Evolutionary conservation across 1,139 yeast species (phyloP), one percentile per base, ranked within the genome.

Genomic region (Yamadazyma trypodendri): DNA sequence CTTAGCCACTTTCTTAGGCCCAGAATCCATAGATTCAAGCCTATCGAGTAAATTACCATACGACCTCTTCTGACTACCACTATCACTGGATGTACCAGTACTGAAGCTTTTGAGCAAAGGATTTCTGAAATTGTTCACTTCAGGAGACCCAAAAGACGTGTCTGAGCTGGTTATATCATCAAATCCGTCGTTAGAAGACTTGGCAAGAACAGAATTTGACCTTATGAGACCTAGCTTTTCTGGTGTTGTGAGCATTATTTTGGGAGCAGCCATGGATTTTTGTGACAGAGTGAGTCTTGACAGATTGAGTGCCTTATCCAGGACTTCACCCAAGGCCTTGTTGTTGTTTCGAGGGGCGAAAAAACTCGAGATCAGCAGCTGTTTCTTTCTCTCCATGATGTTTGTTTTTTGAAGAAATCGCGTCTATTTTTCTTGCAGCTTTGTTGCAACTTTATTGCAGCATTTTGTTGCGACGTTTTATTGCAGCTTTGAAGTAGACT

Each of bases 121-220:
- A 35, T 53, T 56, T 28, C 50, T 45, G 42, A 61, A 61, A 40
- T 61, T 62, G 29, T 49, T 51, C 7, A 60, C 39, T 32, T 61
- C 68, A 13, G 66, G 64, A 1, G 65, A 59, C 8, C 46, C 65
- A 37, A 60, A 50, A 2, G 68, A 62, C 4, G 56, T 56, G 35
- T 62, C 65, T 12, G 61, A 52, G 41, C 59, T 58, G 0, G 50
- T 49, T 10, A 51, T 35, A 8, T 60, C 66, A 18, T 60, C 65
- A 41, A 60, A 61, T 1, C 55, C 64, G 32, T 49, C 53, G 32
- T 36, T 42, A 8, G 45, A 38, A 3, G 58, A 43, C 18, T 39
- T 52, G 2, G 54, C 43, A 25, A 58, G 41, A 10, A 55, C 45
- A 0, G 64, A 60, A 32, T 49, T 49, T 3, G 59, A 44, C 37